These are phyloP conservation scores for Auriculariales sp. DNA, from an alignment of 768 basidiomycete genomes.

Conservation along the genomic window DNA sequence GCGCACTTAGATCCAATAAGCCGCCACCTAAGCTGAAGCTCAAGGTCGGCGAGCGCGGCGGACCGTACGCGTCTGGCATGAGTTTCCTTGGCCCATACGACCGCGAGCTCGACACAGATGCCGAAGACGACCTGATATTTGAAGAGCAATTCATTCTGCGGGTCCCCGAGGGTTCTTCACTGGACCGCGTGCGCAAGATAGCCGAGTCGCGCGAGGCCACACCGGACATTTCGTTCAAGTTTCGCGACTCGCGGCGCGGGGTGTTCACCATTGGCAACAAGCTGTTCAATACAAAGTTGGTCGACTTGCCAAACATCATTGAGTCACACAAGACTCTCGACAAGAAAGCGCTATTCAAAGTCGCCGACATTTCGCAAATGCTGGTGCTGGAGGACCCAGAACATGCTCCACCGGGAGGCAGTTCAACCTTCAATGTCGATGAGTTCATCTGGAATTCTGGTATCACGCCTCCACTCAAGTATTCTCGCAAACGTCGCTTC, in stretches of 20 bases:
- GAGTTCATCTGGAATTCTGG: slow-evolving; percentile 98
- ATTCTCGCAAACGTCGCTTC: slow-evolving; percentile 85
- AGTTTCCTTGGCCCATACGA: slow-evolving; percentile 87
- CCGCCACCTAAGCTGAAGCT: slow-evolving; percentile 72
- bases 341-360: slow-evolving; percentile 95
- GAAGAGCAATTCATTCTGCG: slow-evolving; percentile 95
- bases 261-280: slow-evolving; percentile 75
- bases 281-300: slow-evolving; percentile 80
- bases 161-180: slow-evolving; percentile 74
- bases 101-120: slow-evolving; percentile 87
- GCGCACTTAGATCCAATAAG: slow-evolving; percentile 13
- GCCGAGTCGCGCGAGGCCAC: slow-evolving; percentile 61
- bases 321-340: slow-evolving; percentile 95
- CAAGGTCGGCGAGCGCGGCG: slow-evolving; percentile 73
- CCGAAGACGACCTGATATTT: slow-evolving; percentile 78
- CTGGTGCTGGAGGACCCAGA: slow-evolving; percentile 75
- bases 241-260: slow-evolving; percentile 82
- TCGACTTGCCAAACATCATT: slow-evolving; percentile 87
- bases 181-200: slow-evolving; percentile 68
- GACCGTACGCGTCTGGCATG: slow-evolving; percentile 68
- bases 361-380: slow-evolving; percentile 95
- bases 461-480: slow-evolving; percentile 81
- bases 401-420: slow-evolving; percentile 39
- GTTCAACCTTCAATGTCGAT: slow-evolving; percentile 69
- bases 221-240: slow-evolving; percentile 93